phyloP scores from a whole-genome alignment of 108 stramenopile genomes.

The Chaetoceros tenuissimus region DNA sequence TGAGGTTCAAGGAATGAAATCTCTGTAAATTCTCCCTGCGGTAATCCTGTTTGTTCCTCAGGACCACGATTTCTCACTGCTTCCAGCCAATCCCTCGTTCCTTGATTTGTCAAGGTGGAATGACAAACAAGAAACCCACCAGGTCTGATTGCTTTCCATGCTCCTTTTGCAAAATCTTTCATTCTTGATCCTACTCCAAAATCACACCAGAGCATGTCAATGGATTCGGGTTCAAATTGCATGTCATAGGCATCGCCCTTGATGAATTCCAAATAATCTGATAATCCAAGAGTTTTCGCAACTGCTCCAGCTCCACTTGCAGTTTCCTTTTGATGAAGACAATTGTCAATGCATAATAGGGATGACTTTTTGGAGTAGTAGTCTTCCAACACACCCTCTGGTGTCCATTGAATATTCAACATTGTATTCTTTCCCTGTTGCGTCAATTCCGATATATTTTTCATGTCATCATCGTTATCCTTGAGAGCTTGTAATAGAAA shows the following conservation, averaged over 20 bases:
- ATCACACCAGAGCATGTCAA: constrained; percentile 83
- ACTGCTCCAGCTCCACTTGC: constrained; percentile 55
- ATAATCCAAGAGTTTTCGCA: constrained; percentile 59
- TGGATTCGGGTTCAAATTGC: constrained; percentile 24
- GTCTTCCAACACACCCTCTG: constrained; percentile 13
- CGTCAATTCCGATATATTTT: constrained; percentile 38
- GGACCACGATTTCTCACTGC: constrained; percentile 20
- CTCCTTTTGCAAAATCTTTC: constrained; percentile 36
- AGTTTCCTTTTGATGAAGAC: constrained; percentile 70
- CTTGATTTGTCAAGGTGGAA: constrained; percentile 63
- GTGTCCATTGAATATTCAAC: constrained; percentile 65
- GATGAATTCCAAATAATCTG: constrained; percentile 42
- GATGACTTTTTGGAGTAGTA: constrained; percentile 20
- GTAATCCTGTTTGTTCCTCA: constrained; percentile 47
- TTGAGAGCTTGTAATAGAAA: constrained; percentile 66
- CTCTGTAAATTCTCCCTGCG: constrained; percentile 43
- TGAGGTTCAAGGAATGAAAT: constrained; percentile 68
- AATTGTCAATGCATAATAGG: constrained; percentile 74
- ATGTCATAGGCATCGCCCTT: constrained; percentile 70
- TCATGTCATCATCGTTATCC: constrained; percentile 77
- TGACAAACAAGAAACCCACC: constrained; percentile 74
- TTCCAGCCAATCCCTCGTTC: constrained; percentile 73
- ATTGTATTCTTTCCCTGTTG: constrained; percentile 33
- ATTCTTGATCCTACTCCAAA: constrained; percentile 77
- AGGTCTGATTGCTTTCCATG: constrained; percentile 55